Conservation (phyloP, 2,329 filamentous ascomycete species). For the Metarhizium rileyi region DNA sequence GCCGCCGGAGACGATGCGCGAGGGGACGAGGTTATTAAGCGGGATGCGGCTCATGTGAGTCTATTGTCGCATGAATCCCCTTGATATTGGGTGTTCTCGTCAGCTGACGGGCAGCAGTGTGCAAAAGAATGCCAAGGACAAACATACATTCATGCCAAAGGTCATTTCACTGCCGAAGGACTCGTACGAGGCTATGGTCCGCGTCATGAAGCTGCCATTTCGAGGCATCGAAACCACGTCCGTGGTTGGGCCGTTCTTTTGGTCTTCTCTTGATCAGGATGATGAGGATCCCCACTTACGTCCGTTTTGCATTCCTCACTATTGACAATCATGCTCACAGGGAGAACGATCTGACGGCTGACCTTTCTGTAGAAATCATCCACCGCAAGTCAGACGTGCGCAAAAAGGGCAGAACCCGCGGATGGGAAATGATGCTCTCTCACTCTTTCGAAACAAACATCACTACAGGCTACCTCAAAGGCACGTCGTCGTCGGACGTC, state of each 20-base stretch:
- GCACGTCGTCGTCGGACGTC: slow-evolving; percentile 47
- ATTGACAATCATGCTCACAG: neutral
- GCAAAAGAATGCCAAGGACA: slow-evolving; percentile 44
- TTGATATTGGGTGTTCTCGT: neutral
- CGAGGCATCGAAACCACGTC: slow-evolving; percentile 48
- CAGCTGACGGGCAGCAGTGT: slow-evolving; percentile 27
- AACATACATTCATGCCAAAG: slow-evolving; percentile 47
- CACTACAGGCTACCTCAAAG: slow-evolving; percentile 53
- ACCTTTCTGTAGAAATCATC: slow-evolving; percentile 39
- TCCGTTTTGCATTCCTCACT: slow-evolving; percentile 21
- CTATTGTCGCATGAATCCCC: neutral
- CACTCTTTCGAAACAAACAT: slow-evolving; percentile 44
- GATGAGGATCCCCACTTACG: slow-evolving; percentile 47
- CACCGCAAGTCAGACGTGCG: slow-evolving; percentile 58
- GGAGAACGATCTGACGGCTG: neutral
- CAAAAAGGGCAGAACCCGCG: slow-evolving; percentile 53
- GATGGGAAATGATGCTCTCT: slow-evolving; percentile 55
- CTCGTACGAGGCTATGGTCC: slow-evolving; percentile 47
- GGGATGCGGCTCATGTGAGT: slow-evolving; percentile 47
- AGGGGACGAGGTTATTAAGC: slow-evolving; percentile 35
- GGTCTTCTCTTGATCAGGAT: slow-evolving; percentile 46
- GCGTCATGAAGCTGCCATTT: slow-evolving; percentile 41
- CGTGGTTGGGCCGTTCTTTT: slow-evolving; percentile 55
- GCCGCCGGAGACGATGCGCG: slow-evolving; percentile 30
- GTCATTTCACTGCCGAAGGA: slow-evolving; percentile 42